phyloP scores from a whole-genome alignment of 1,284 basidiomycete genomes.

The Trichosporon sp. region DNA sequence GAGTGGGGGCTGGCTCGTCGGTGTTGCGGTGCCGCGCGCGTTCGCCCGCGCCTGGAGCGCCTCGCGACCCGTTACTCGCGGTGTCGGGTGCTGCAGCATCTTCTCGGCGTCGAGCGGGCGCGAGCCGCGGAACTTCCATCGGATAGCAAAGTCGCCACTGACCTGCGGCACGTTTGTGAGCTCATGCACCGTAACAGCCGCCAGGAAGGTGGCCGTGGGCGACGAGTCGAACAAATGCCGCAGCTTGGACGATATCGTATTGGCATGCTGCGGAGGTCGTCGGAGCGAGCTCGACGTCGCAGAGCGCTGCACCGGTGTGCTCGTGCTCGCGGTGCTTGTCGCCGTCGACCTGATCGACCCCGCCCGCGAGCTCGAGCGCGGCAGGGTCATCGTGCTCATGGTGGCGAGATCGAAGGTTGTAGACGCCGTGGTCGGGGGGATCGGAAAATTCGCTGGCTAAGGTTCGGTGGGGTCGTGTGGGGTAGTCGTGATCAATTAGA shows the following conservation, averaged over 20 bases:
- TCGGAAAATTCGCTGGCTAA: background rate
- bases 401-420: background rate
- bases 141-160: constrained; percentile 44
- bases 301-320: background rate
- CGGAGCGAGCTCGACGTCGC: background rate
- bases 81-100: constrained; percentile 23
- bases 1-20: constrained; percentile 12
- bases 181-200: constrained; percentile 46
- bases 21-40: background rate
- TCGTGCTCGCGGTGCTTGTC: background rate
- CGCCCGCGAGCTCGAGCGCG: constrained; percentile 15
- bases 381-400: constrained; percentile 16
- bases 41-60: background rate
- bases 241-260: constrained; percentile 26
- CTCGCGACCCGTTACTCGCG: constrained; percentile 18
- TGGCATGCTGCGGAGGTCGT: constrained; percentile 1
- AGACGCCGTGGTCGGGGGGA: background rate
- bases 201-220: constrained; percentile 42
- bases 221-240: constrained; percentile 41
- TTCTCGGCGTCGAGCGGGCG: constrained; percentile 34
- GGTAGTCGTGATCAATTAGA: background rate
- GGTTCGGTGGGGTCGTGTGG: constrained; percentile 3
- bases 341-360: constrained; percentile 9
- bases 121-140: constrained; percentile 50
- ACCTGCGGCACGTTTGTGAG: constrained; percentile 51